Percentiles rank a stretch among this genome's conserved stretches.
phyloP scores from a whole-genome alignment of 306 rosid species.

The Arachis stenosperma region DNA sequence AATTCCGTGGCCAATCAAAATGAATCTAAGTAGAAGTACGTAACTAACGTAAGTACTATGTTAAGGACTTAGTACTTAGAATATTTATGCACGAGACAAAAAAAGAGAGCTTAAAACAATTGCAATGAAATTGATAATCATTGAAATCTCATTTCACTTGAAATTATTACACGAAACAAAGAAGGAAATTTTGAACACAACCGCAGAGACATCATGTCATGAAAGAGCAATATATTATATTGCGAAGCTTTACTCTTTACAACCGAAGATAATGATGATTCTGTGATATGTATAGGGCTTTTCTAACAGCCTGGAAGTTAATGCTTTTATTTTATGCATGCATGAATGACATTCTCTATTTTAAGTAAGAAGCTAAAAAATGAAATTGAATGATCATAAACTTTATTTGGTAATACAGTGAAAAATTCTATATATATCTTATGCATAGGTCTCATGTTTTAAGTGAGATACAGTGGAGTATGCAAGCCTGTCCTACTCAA shows the following conservation, averaged over 20 bases:
- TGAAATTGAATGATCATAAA: not conserved
- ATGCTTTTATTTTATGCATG: conserved; percentile 21
- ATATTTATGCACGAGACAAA: not conserved
- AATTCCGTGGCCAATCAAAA: not conserved
- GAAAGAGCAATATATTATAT: conserved; percentile 8
- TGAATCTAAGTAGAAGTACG: not conserved
- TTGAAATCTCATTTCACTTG: not conserved
- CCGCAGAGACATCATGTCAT: not conserved
- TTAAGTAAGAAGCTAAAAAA: not conserved
- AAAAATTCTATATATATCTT: not conserved
- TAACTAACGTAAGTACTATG: no score
- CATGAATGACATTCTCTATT: not conserved
- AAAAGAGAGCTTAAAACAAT: not conserved
- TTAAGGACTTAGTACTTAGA: not conserved
- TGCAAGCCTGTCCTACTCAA: not conserved
- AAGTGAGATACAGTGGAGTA: not conserved
- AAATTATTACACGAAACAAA: not conserved
- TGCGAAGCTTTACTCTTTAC: conserved; percentile 28
- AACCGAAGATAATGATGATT: conserved; percentile 24
- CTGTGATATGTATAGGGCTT: not conserved
- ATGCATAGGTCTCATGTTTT: conserved; percentile 31
- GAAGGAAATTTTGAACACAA: not conserved
- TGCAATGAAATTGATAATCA: not conserved
- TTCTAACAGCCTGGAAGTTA: conserved; percentile 12
- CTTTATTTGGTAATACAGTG: conserved; percentile 9